Conservation (phyloP, 148 eudicot species). For the Agrostemma githago region DNA sequence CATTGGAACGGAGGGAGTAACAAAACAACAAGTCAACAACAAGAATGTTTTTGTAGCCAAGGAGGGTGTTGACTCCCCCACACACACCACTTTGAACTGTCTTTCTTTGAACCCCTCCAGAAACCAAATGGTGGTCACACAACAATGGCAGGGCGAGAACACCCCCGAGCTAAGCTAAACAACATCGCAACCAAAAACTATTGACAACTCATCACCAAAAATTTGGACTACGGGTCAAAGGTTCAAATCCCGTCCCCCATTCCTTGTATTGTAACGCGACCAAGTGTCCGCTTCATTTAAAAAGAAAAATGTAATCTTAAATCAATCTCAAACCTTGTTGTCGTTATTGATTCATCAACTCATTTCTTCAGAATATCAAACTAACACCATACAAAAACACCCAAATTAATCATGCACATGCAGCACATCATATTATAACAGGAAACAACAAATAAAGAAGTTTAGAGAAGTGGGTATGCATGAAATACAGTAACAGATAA, state of each 20-base stretch:
- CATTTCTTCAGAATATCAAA: neutral
- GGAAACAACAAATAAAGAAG: neutral
- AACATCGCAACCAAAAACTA: neutral
- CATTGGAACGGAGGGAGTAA: too few relatives aligned
- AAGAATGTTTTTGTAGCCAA: slow-evolving; percentile 8
- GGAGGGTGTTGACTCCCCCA: slow-evolving; percentile 7
- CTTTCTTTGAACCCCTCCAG: slow-evolving; percentile 1
- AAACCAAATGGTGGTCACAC: slow-evolving; percentile 19
- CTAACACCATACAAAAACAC: neutral
- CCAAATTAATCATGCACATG: too few relatives aligned
- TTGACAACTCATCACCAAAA: slow-evolving; percentile 9
- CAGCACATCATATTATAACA: too few relatives aligned
- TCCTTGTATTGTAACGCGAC: too few relatives aligned
- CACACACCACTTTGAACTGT: slow-evolving; percentile 16
- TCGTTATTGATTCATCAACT: slow-evolving; percentile 12
- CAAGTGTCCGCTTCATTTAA: too few relatives aligned
- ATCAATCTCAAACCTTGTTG: too few relatives aligned
- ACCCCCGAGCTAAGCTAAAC: neutral
- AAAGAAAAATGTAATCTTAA: too few relatives aligned
- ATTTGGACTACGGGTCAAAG: too few relatives aligned
- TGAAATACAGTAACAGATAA: neutral
- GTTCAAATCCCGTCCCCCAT: too few relatives aligned
- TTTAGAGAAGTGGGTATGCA: neutral
- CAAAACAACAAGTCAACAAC: slow-evolving; percentile 9
- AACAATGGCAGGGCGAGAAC: too few relatives aligned